Base-by-base conservation (phyloP, 1,284 basidiomycete genomes). In the Mycena sp. region DNA sequence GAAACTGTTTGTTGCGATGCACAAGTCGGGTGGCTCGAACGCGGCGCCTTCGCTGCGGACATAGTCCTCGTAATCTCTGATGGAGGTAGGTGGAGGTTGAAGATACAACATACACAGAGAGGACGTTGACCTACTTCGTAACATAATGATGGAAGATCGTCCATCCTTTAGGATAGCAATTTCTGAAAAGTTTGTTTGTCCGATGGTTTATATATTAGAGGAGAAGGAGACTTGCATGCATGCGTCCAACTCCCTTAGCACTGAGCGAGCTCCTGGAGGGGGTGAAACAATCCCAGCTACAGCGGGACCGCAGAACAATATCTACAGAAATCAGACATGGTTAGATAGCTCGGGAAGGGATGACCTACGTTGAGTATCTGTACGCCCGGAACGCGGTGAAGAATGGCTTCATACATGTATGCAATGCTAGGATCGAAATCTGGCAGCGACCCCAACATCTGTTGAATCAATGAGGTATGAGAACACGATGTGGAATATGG, bases 1-100 rank as follows among this genome's bases (percentile, higher is more conserved):
- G 1, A 71, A 71, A 19, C 71, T 70, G 51, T 76, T 73, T 60
- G 74, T 75, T 1, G 72, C 75, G 28, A 76, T 62, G 1, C 73
- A 72, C 7, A 77, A 63, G 48, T 74, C 75, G 0, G 75, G 76
- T 16, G 61, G 70, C 7, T 29, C 53, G 61, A 70, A 72, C 12
- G 29, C 29, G 17, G 19, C 28, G 3, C 54, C 70, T 28, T 59
- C 54, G 4, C 52, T 60, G 7, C 35, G 30, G 10, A 71, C 64
- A 57, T 63, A 73, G 6, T 67, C 62, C 28, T 76, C 73, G 48
- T 76, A 76, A 7, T 67, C 59, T 19, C 73, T 73, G 50, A 25
- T 14, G 16, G 10, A 17, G 23, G n/a, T n/a, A n/a, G 32, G 23
- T 26, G 1, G n/a, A 14, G 6, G 19, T 23, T 12, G 2, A 29